Evolutionary conservation across 2,329 filamentous ascomycete genomes (phyloP), one percentile per base, ranked within the genome.

Genomic region (Monosporascus sp.): DNA sequence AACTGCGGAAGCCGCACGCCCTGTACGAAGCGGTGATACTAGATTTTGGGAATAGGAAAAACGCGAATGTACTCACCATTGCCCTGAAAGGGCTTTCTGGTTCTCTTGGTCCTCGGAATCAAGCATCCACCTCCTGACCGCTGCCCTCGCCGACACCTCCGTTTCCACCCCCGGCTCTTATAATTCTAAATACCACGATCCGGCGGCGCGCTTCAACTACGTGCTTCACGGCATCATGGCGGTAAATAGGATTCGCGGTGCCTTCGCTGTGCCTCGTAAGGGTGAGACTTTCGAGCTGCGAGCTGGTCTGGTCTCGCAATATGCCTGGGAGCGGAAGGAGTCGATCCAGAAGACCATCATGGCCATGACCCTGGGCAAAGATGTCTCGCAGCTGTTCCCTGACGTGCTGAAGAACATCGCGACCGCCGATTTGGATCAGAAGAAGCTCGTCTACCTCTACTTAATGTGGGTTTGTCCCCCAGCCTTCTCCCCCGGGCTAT

Each of bases 311-410:
- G 94, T 95, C 59, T 99, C 94, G 60, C 94, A 99, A 77, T 99
- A 97, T 87, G 94, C 94, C 56, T 97, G 95, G 76, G 94, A 99
- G 82, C 87, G 91, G 67, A 99, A 99, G 74, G 94, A 99, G 78
- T 89, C 94, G 24, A 99, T 99, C 64, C 94, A 99, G 71, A 97
- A 96, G 81, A 99, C 94, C 60, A 99, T 99, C 76, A 97, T 97
- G 92, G 92, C 94, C 70, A 99, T 99, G 94, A 99, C 94, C 1
- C 73, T 99, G 64, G 94, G 94, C 72, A 99, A 99, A 74, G 94
- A 99, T 75, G 94, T 99, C 55, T 99, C 94, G 51, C 89, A 92
- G 53, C 78, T 99, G 59, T 99, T 99, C 70, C 94, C 94, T 2
- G 94, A 99, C 69, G 94, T 99, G 37, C 78, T 99, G 60, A 99